Evolutionary conservation across 768 basidiomycete genomes (phyloP).

Genomic region (Dentipellis fragilis): DNA sequence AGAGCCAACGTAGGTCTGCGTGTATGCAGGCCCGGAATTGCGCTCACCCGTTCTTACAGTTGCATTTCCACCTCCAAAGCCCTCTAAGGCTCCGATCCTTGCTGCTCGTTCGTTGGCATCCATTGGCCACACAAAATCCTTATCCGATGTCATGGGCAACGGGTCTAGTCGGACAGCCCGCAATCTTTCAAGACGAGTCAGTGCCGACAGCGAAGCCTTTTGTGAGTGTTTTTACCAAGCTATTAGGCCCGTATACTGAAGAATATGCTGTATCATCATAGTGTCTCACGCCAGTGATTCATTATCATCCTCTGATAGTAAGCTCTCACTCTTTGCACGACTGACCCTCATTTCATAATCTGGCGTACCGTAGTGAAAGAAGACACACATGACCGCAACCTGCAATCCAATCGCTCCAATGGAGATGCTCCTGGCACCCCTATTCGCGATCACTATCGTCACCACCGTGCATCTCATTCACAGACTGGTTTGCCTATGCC

Average conservation of each 20-base stretch:
- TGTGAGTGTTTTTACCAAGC: not conserved
- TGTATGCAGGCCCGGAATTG: not conserved
- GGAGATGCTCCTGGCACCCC: conserved; percentile 5
- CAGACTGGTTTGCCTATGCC: conserved; percentile 11
- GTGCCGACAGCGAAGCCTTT: conserved; percentile 1
- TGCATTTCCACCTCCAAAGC: not conserved
- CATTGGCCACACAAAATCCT: conserved; percentile 10
- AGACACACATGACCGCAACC: not conserved
- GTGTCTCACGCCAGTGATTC: not conserved
- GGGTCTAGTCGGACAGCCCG: conserved; percentile 2
- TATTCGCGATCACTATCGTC: conserved; percentile 12
- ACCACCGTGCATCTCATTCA: conserved; percentile 14
- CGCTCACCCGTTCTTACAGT: not conserved
- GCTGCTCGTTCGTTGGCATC: conserved; percentile 6
- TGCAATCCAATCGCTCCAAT: not conserved
- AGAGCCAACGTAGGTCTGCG: conserved; percentile 5
- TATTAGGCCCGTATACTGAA: not conserved
- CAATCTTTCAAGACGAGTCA: not conserved
- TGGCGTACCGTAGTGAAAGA: not conserved
- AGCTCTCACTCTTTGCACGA: not conserved
- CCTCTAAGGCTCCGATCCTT: conserved; percentile 3
- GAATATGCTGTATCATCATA: not conserved
- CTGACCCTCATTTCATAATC: not conserved
- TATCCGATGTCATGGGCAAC: conserved; percentile 10
- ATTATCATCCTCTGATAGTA: not conserved